Evolutionary conservation across 2,329 filamentous ascomycete species (phyloP), one percentile per base, ranked within the genome.

Genomic region (Hypomyces rosellus): DNA sequence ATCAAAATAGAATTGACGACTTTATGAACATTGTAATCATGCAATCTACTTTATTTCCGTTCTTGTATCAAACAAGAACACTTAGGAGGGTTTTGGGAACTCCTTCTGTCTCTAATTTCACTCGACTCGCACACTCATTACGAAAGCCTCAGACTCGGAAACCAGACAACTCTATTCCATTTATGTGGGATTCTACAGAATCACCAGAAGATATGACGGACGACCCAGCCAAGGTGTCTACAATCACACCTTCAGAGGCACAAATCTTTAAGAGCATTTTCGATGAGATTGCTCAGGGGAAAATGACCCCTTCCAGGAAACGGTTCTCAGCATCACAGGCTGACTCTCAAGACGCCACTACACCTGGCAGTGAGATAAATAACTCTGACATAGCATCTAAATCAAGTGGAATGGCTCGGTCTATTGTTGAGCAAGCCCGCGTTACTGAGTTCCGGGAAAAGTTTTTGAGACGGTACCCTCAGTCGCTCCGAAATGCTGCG

Each of bases 51-150:
- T 65, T 82, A 13, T 68, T 83, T 4, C 82, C 85, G 0, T 89
- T 89, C 51, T 74, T 90, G 6, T 89, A 89, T 62, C 84, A 87
- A 56, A 89, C 86, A 5, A 72, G 77, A 52, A 88, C 86, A 0
- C 75, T 71, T 12, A 61, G 65, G 18, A 62, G 61, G 4, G 59
- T 59, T 34, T 55, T 64, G 11, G 62, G 61, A 37, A 52, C 48
- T 47, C 62, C 56, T 44, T 56, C 53, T 14, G 61, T 51, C 53
- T 59, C 60, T 49, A 43, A 52, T 18, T 47, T 55, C 44, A 38
- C 59, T 50, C 54, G 58, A 51, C 49, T 55, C 41, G 60, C 59
- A 9, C 52, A 60, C 44, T 46, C 54, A 25, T 22, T 49, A 37
- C 51, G 46, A n/a, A 39, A 30, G 12, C 55, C 43, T 30, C 51